Conservation (phyloP, 1,139 yeast species). For the Saccharomycopsis crataegensis region DNA sequence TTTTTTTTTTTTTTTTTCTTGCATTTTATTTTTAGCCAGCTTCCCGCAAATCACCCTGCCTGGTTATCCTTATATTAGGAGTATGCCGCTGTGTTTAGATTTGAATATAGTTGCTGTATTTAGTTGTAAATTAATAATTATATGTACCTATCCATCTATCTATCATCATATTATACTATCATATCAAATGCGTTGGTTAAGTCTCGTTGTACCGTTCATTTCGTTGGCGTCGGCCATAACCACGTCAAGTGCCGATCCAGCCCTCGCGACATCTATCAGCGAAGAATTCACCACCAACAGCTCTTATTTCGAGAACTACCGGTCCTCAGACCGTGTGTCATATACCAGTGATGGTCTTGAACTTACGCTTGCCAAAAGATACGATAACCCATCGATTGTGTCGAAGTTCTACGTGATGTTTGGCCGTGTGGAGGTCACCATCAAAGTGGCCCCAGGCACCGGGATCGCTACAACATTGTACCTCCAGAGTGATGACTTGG, state of each 20-base stretch:
- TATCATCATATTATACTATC: too few relatives aligned
- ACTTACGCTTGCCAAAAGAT: slow-evolving; percentile 50
- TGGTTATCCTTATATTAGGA: too few relatives aligned
- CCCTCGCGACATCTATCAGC: slow-evolving; percentile 7
- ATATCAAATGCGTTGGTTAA: too few relatives aligned
- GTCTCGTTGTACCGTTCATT: neutral
- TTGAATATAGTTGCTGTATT: too few relatives aligned
- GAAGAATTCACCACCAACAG: slow-evolving; percentile 6
- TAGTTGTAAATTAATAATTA: too few relatives aligned
- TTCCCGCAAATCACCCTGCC: too few relatives aligned
- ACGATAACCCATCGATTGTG: slow-evolving; percentile 67
- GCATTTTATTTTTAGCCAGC: too few relatives aligned
- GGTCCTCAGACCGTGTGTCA: slow-evolving; percentile 30
- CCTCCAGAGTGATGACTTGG: slow-evolving; percentile 59
- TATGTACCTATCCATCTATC: too few relatives aligned
- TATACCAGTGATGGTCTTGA: slow-evolving; percentile 43
- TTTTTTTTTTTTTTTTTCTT: too few relatives aligned
- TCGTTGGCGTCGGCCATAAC: neutral
- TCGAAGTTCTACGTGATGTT: slow-evolving; percentile 81
- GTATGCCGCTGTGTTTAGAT: too few relatives aligned
- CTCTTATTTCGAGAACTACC: neutral
- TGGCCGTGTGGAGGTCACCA: slow-evolving; percentile 67
- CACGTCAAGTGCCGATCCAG: slow-evolving; percentile 6
- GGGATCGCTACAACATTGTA: slow-evolving; percentile 75
- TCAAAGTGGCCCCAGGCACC: slow-evolving; percentile 65